Evolutionary conservation across 1,284 basidiomycete species (phyloP).

Genomic region (Leccinum subrobustum): DNA sequence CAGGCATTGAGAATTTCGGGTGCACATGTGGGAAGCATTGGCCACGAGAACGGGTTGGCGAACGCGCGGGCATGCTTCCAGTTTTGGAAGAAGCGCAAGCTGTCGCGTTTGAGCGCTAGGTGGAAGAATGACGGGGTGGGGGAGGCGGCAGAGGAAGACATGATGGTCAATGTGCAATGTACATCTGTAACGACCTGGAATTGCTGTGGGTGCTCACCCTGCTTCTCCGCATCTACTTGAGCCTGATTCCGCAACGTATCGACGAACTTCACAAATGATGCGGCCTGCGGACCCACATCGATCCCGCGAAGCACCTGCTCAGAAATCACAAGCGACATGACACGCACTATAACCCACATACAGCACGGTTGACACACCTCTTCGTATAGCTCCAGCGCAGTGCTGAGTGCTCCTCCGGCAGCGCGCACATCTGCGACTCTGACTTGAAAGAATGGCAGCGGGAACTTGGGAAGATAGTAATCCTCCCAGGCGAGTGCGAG

Average conservation of each 20-base stretch:
- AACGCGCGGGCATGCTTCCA: conserved; percentile 34
- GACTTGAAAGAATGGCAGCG: conserved; percentile 34
- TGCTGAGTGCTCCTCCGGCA: conserved; percentile 30
- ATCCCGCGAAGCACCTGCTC: conserved; percentile 28
- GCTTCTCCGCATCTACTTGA: conserved; percentile 26
- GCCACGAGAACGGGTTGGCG: conserved; percentile 34
- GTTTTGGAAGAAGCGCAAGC: conserved; percentile 30
- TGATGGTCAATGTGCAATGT: conserved; percentile 3
- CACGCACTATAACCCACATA: not conserved
- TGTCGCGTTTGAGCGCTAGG: conserved; percentile 21
- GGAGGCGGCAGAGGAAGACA: not conserved
- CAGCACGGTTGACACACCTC: conserved; percentile 23
- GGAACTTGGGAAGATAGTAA: conserved; percentile 32
- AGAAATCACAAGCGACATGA: conserved; percentile 1
- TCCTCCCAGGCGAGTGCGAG: conserved; percentile 33
- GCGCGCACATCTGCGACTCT: conserved; percentile 34
- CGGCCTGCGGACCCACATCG: conserved; percentile 10
- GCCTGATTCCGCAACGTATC: conserved; percentile 25
- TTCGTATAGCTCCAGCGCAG: conserved; percentile 29
- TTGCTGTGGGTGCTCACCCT: conserved; percentile 20
- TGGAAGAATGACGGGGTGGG: not conserved
- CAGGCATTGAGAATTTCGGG: conserved; percentile 29
- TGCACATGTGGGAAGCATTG: conserved; percentile 28
- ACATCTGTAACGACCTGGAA: not conserved
- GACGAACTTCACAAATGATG: conserved; percentile 27